phyloP scores from a whole-genome alignment of 2,329 filamentous ascomycete species.

The Cordyceps cateniannulata region DNA sequence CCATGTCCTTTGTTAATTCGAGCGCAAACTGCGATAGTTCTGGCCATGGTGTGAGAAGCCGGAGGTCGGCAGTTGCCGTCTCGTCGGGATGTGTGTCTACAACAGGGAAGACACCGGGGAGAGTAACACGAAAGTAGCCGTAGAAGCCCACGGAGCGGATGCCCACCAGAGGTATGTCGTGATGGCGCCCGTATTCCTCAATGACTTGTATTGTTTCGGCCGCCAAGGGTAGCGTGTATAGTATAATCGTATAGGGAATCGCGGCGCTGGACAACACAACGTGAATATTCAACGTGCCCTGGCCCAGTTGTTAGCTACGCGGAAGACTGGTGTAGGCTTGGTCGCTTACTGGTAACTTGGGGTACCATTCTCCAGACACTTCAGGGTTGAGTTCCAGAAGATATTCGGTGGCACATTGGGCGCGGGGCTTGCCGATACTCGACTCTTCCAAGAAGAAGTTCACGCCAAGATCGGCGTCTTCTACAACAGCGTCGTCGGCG shows the following conservation, averaged over 20 bases:
- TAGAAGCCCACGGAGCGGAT: conserved; percentile 91
- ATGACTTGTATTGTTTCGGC: conserved; percentile 38
- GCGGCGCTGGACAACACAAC: conserved; percentile 34
- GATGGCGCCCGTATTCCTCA: conserved; percentile 40
- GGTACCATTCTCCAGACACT: conserved; percentile 68
- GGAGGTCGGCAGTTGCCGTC: conserved; percentile 75
- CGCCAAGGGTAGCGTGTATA: conserved; percentile 47
- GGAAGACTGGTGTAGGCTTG: not conserved
- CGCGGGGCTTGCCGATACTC: conserved; percentile 69
- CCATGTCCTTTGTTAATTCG: conserved; percentile 62
- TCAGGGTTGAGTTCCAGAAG: conserved; percentile 89
- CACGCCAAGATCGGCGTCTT: conserved; percentile 77
- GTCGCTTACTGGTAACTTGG: conserved; percentile 37
- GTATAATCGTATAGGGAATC: conserved; percentile 44
- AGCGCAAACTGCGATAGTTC: conserved; percentile 64
- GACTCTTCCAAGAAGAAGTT: conserved; percentile 93
- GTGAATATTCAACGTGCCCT: conserved; percentile 31
- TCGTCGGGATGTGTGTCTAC: conserved; percentile 94
- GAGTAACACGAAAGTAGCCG: conserved; percentile 73
- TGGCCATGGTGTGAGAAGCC: conserved; percentile 79
- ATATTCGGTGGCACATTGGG: conserved; percentile 68
- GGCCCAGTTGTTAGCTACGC: conserved; percentile 11
- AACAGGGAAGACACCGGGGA: conserved; percentile 79
- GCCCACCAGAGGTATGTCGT: conserved; percentile 69
- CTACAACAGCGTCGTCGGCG: conserved; percentile 71